Evolutionary conservation across 257 asterid species (phyloP).

Genomic region (Przewalskia tangutica): DNA sequence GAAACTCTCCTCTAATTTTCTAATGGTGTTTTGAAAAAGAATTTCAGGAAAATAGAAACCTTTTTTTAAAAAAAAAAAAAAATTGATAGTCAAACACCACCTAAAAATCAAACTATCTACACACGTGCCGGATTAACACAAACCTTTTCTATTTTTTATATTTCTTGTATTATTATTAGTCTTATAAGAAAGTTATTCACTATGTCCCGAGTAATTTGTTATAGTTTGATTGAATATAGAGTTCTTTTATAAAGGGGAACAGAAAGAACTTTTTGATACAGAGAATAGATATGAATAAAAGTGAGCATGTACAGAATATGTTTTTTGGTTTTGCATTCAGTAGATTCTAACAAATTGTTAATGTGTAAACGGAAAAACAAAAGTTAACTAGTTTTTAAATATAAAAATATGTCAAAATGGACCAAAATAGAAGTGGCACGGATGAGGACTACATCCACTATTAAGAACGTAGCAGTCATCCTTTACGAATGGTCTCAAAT

Average conservation of each 20-base stretch:
- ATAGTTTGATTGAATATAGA: background rate
- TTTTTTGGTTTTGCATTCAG: background rate
- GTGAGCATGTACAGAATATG: background rate
- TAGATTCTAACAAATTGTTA: background rate
- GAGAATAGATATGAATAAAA: background rate
- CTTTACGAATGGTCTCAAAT: background rate
- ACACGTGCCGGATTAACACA: background rate
- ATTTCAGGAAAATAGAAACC: background rate
- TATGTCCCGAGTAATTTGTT: background rate
- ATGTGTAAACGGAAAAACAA: background rate
- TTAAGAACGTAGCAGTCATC: background rate
- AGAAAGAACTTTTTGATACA: background rate
- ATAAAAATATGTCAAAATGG: too few relatives aligned
- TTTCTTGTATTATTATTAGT: background rate
- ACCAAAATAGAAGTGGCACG: background rate
- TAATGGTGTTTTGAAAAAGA: background rate
- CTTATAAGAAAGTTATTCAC: background rate
- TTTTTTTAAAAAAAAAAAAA: too few relatives aligned
- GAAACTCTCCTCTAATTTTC: background rate
- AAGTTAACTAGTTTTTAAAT: too few relatives aligned
- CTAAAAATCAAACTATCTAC: background rate
- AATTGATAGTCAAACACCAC: background rate
- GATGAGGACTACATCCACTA: background rate
- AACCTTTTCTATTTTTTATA: background rate
- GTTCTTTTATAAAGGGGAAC: background rate